Percentiles rank a stretch among this genome's conserved stretches.
These are phyloP conservation scores for Geotrichum phurueaensis DNA, from an alignment of 1,139 yeast species.

Conservation along the genomic window DNA sequence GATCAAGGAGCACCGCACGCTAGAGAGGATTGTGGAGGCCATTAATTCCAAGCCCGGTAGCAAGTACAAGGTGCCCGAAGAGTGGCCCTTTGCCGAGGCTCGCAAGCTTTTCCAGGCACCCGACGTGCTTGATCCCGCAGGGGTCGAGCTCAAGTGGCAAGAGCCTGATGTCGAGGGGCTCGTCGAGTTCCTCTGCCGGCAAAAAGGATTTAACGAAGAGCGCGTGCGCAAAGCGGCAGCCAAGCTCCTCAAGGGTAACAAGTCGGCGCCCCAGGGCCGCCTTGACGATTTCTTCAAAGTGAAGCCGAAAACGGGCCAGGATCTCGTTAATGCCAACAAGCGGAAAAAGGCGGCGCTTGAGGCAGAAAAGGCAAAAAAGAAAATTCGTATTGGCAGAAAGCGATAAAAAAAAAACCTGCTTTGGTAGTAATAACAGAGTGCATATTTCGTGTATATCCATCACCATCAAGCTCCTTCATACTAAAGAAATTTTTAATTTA, in stretches of 20 bases:
- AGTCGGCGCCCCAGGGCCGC: constrained; percentile 84
- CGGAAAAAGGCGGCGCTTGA: constrained; percentile 26
- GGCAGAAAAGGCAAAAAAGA: constrained; percentile 25
- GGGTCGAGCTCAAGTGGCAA: constrained; percentile 55
- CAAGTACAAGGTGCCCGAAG: constrained; percentile 81
- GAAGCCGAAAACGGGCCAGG: constrained; percentile 40
- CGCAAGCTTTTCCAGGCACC: constrained; percentile 76
- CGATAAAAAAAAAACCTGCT: not conserved
- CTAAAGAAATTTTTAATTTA: too few relatives aligned
- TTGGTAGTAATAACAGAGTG: too few relatives aligned
- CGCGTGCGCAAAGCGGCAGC: constrained; percentile 84
- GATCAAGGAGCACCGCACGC: constrained; percentile 74
- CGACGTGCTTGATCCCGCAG: constrained; percentile 59
- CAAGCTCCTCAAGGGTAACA: constrained; percentile 74
- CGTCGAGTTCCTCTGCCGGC: constrained; percentile 61
- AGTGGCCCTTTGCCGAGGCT: constrained; percentile 91
- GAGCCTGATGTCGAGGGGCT: constrained; percentile 76
- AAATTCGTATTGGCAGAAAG: constrained; percentile 11
- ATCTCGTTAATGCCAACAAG: constrained; percentile 26
- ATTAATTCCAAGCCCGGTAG: constrained; percentile 56
- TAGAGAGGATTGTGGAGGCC: constrained; percentile 69
- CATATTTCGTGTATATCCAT: too few relatives aligned
- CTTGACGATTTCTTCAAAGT: constrained; percentile 85
- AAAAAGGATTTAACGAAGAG: constrained; percentile 87
- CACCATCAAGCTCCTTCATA: too few relatives aligned